Conservation (phyloP, 2,329 filamentous ascomycete species). For the Paramyrothecium sp. region DNA sequence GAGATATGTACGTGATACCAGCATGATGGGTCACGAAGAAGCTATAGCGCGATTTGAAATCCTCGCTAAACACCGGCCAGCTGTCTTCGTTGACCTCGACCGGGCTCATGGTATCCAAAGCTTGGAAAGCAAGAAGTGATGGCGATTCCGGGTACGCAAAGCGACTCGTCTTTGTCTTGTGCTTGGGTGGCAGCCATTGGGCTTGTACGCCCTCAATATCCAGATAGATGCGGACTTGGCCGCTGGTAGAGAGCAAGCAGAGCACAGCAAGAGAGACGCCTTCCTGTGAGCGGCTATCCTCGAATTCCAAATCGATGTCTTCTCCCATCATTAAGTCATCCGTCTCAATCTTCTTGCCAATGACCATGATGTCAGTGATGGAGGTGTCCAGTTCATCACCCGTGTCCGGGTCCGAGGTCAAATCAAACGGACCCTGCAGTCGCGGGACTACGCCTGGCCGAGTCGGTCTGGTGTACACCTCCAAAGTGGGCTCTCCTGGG, state of each 20-base stretch:
- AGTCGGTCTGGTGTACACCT: conserved; percentile 56
- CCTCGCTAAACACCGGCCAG: conserved; percentile 63
- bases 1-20: conserved; percentile 58
- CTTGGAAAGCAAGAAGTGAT: conserved; percentile 59
- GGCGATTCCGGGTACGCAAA: conserved; percentile 39
- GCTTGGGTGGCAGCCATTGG: conserved; percentile 62
- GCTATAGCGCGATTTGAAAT: conserved; percentile 60
- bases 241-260: conserved; percentile 60
- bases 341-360: conserved; percentile 60
- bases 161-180: conserved; percentile 45
- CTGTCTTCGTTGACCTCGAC: conserved; percentile 53
- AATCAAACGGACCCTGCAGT: conserved; percentile 61
- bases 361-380: conserved; percentile 61
- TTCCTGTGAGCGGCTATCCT: conserved; percentile 51
- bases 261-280: conserved; percentile 60
- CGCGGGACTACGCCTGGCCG: conserved; percentile 58
- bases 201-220: conserved; percentile 62
- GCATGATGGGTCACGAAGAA: conserved; percentile 63
- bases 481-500: conserved; percentile 45
- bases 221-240: conserved; percentile 60
- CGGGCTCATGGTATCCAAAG: conserved; percentile 56
- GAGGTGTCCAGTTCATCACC: conserved; percentile 56
- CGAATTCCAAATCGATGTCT: conserved; percentile 58
- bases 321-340: conserved; percentile 63
- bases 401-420: conserved; percentile 53